Evolutionary conservation across 768 basidiomycete genomes (phyloP), one percentile per base, ranked within the genome.

Genomic region (Calvatia gigantea): DNA sequence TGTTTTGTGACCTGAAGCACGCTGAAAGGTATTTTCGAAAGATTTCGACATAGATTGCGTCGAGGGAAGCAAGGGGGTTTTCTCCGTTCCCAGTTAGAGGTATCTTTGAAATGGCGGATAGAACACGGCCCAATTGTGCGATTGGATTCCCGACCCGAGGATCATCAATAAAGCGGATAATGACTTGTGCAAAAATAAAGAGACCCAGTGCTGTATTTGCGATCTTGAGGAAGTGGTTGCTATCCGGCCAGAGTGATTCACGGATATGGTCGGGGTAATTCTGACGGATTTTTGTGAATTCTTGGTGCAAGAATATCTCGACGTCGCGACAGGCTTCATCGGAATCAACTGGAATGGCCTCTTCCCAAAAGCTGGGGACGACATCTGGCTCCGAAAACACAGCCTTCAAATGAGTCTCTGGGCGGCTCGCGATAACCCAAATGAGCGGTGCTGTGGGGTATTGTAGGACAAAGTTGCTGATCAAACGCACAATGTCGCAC

Each of bases 341-440:
- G 6, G 59, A 54, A 37, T 59, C 54, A 5, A 53, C 50, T 6
- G 57, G 56, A 2, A 55, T 48, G 23, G 38, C 28, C 6, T 62
- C 46, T 11, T 37, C 32, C 21, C 44, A 31, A 7, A 58, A 56
- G 17, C 37, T 53, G 3, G 35, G 0, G 23, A 17, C 15, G 0
- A 54, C 21, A 15, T 28, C 15, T 2, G 27, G 12, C 2, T 38
- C 29, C 33, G 46, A 23, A 19, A 69, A 66, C 3, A 38, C 31
- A 0, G 54, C 48, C 9, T 45, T 35, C n/a, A 70, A 62, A 28
- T 64, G 55, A 2, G 56, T 41, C 42, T 70, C 70, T 5, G 69
- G 66, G 1, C 70, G 58, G 46, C 67, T 67, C 1, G 62, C 55
- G 27, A 72, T 62, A 15, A 70, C 33, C 39, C 70, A 64, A 15